Evolutionary conservation across 148 eudicot species (phyloP), one percentile per base, ranked within the genome.

Genomic region (Persicaria maculosa): DNA sequence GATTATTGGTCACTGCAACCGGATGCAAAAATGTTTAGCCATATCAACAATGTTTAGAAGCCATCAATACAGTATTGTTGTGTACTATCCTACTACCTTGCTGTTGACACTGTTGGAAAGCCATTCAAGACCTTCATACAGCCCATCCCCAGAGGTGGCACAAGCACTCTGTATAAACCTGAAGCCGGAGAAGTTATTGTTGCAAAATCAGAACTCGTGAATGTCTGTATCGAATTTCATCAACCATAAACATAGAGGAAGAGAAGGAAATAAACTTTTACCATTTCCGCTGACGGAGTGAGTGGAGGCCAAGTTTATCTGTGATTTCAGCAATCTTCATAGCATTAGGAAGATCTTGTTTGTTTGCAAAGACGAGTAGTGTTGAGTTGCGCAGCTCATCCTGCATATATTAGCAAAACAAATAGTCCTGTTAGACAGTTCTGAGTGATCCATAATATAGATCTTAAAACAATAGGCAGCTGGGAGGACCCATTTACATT

Each of bases 81-180:
- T 22, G 36, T 58, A 4, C 40, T 20, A 65, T 65, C 46, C 70
- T 4, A 65, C 70, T 83, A 77, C 89, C 88, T 85, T 86, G 85
- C 10, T 76, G 36, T 81, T 44, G 72, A 89, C 81, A 72, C 83
- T 86, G 74, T 73, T 81, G 69, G 85, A 81, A 36, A 90, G 82
- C 95, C 95, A 90, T 72, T 86, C 90, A 25, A 90, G 88, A 71
- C 94, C 91, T 75, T 86, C 91, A 40, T 84, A 83, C 3, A 90
- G 85, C 65, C 91, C 95, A 77, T 83, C 82, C 20, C 91, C 91
- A 54, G 89, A 81, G 5, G 88, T 80, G 73, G 86, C 88, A 78
- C 89, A 85, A 55, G 87, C 50, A 76, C 86, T 83, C 82, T 90
- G 91, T 36, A 90, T 85, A 55, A 83, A 85, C 93, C 91, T 89